Evolutionary conservation across 2,329 filamentous ascomycete genomes (phyloP), one percentile per base, ranked within the genome.

Genomic region (Ceratocystiopsis minuta): DNA sequence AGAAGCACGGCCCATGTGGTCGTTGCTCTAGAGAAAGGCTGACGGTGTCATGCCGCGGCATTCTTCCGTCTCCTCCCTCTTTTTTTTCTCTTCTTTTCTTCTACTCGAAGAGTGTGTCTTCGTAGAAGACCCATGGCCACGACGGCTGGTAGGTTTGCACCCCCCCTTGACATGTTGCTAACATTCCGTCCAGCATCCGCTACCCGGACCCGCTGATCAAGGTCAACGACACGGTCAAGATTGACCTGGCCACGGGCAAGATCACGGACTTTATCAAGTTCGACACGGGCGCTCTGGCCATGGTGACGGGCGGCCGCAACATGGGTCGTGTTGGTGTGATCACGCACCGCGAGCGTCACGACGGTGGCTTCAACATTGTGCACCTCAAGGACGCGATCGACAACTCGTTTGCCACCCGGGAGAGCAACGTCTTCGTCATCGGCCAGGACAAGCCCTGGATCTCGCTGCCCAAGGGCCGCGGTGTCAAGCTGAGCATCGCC

Each of bases 301-400:
- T 98, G 88, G 82, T 81, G 61, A 98, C 90, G 57, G 90, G 90
- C 80, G 90, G 90, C 79, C 90, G 88, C 65, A 98, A 98, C 85
- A 98, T 96, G 88, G 90, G 90, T 66, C 90, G 90, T 88, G 88
- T 98, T 62, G 90, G 90, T 82, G 88, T 96, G 66, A 92, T 98
- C 74, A 96, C 90, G 60, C 87, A 98, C 79, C 88, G 90, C 75
- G 90, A 98, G 78, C 85, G 90, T 60, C 90, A 98, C 78, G 90
- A 98, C 58, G 90, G 90, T 76, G 90, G 90, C 67, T 98, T 98
- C 83, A 92, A 92, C 78, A 93, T 98, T 61, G 87, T 98, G 66
- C 87, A 95, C 76, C 81, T 98, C 70, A 98, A 98, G 83, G 90
- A 98, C 63, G 88, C 87, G 61, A 88, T 98, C 69, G 90, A 96